Conservation (phyloP, 306 rosid genomes). For the Rosa lucieae region DNA sequence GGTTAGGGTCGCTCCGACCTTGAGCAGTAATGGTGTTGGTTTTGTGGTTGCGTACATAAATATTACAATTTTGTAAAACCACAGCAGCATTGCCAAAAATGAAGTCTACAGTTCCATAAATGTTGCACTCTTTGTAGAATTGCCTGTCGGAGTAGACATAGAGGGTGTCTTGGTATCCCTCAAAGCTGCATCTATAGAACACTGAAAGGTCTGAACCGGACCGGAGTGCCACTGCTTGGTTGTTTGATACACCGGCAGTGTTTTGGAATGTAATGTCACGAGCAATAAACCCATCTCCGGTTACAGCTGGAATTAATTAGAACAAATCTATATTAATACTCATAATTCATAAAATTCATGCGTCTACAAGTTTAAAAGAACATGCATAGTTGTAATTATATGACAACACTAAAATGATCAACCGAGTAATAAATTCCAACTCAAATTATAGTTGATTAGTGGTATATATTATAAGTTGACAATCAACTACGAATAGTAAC, state of each 20-base stretch:
- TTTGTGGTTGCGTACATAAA: slow-evolving; percentile 50
- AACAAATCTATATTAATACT: not conserved
- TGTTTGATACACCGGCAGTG: slow-evolving; percentile 74
- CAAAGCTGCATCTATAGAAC: slow-evolving; percentile 63
- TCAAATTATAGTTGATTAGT: not conserved
- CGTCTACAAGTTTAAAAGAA: not conserved
- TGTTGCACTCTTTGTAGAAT: slow-evolving; percentile 71
- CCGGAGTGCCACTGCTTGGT: slow-evolving; percentile 84
- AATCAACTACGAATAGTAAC: not conserved
- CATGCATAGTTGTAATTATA: not conserved
- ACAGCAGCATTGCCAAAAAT: slow-evolving; percentile 81
- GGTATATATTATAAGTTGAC: not conserved
- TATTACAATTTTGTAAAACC: slow-evolving; percentile 69
- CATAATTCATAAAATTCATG: not conserved
- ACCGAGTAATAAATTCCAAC: too few species aligned
- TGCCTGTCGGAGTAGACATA: slow-evolving; percentile 69
- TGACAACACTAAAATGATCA: too few species aligned
- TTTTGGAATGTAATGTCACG: slow-evolving; percentile 73
- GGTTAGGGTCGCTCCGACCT: slow-evolving; percentile 72
- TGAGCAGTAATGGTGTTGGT: slow-evolving; percentile 68
- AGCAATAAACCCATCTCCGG: slow-evolving; percentile 72
- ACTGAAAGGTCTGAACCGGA: slow-evolving; percentile 82
- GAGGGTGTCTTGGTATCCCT: slow-evolving; percentile 82
- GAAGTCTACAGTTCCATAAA: slow-evolving; percentile 81
- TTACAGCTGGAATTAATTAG: slow-evolving; percentile 42